Evolutionary conservation across 345 rosid genomes (phyloP).

Genomic region (Brassica cretica): DNA sequence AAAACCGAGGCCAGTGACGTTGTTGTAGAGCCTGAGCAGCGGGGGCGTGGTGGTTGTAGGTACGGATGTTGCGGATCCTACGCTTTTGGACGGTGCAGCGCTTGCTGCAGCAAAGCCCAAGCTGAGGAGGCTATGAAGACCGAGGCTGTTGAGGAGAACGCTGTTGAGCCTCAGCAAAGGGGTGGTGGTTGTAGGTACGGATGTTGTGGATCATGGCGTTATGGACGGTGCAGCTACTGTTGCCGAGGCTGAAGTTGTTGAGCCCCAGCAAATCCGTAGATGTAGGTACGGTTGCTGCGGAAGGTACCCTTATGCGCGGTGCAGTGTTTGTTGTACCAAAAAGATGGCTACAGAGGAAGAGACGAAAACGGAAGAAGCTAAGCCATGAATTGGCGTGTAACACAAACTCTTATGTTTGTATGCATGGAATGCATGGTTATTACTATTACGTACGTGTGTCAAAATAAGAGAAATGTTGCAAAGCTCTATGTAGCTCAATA

Average conservation of each 20-base stretch:
- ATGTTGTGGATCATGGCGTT: conserved; percentile 16
- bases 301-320: conserved; percentile 4
- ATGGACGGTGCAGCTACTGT: conserved; percentile 18
- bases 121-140: not conserved
- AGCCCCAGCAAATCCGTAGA: conserved; percentile 25
- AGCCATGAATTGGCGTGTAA: conserved; percentile 29
- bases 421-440: conserved; percentile 31
- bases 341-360: conserved; percentile 25
- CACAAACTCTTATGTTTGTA: conserved; percentile 32
- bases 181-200: conserved; percentile 29
- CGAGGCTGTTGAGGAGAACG: not conserved
- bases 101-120: not conserved
- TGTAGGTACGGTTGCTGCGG: conserved; percentile 33
- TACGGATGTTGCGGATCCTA: conserved; percentile 22
- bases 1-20: not conserved
- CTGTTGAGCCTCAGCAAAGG: not conserved
- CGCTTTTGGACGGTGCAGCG: not conserved
- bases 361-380: conserved; percentile 27
- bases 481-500: conserved; percentile 19
- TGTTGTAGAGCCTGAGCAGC: conserved; percentile 25
- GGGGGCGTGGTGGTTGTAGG: conserved; percentile 9
- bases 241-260: conserved; percentile 27
- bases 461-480: conserved; percentile 16
- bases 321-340: conserved; percentile 27
- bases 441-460: conserved; percentile 21